Evolutionary conservation across 306 rosid genomes (phyloP).

Genomic region (Cicer pinnatifidum): DNA sequence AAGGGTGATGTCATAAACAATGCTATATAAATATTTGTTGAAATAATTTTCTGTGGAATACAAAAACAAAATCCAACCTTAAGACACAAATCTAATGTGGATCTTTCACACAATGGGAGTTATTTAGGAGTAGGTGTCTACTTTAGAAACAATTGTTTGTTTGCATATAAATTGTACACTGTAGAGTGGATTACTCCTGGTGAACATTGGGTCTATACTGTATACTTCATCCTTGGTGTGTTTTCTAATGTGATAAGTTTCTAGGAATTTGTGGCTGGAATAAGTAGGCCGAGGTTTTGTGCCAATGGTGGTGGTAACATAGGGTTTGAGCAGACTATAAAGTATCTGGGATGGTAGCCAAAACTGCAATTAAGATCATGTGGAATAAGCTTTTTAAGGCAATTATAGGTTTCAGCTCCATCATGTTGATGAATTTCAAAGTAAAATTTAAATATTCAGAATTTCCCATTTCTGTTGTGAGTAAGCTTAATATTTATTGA

Average conservation of each 20-base stretch:
- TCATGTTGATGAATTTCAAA: not conserved
- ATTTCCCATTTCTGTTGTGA: not conserved
- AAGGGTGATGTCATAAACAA: not conserved
- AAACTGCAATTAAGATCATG: not conserved
- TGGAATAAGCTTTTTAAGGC: not conserved
- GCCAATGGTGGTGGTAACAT: not conserved
- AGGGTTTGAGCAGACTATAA: not conserved
- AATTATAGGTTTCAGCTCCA: not conserved
- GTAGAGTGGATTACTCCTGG: constrained; percentile 1
- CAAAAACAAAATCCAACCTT: constrained; percentile 11
- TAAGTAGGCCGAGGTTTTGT: not conserved
- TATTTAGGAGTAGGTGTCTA: not conserved
- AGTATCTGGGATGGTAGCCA: not conserved
- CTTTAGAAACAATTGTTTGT: constrained; percentile 11
- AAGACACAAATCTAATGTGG: not conserved
- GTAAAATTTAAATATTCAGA: not conserved
- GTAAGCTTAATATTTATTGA: not conserved
- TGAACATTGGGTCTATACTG: not conserved
- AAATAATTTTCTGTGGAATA: not conserved
- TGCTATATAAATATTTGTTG: constrained; percentile 7
- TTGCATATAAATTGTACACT: not conserved
- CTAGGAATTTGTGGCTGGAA: constrained; percentile 15
- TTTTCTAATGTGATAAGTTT: not conserved
- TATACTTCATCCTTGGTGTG: not conserved
- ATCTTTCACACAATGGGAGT: constrained; percentile 7